Base-by-base conservation (phyloP, 2,329 filamentous ascomycete genomes). In the Trichoderma cornu-damae region DNA sequence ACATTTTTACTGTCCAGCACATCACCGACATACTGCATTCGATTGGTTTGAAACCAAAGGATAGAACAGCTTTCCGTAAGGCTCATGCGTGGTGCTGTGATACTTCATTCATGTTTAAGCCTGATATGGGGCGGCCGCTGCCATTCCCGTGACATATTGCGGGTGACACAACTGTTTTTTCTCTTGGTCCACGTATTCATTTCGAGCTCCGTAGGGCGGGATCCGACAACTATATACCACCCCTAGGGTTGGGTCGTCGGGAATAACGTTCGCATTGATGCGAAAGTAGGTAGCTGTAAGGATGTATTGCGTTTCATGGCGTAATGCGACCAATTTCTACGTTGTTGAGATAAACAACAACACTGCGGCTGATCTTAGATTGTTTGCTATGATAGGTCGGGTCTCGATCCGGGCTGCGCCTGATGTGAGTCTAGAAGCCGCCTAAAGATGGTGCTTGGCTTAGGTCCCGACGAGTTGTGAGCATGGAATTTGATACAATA, bases 171-270 rank as follows among this genome's bases (percentile, higher is more conserved):
- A 6, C 28, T 34, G 30, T n/a, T 16, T 26, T 20, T 54, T 7
- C 18, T n/a, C 50, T 52, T 52, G 20, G 40, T 37, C 50, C 50
- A 53, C 50, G 50, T 53, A 43, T 53, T 35, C 38, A 44, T 26
- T 14, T 24, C 20, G 18, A 26, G 28, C 18, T 26, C 38, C 26
- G 6, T 4, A 9, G 4, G 28, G n/a, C n/a, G 18, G 18, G 18
- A 2, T 6, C 22, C 9, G 7, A 5, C 14, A 24, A 22, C 20
- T 7, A 9, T 14, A 24, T 18, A 26, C 11, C 7, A n/a, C n/a
- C n/a, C n/a, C n/a, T n/a, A n/a, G n/a, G n/a, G 22, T 44, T 35
- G 28, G 38, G 28, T 14, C 12, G 20, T 18, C 7, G 38, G 38
- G 50, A 26, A 35, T 26, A 22, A 43, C 14, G 28, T 43, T 43